These are phyloP conservation scores for Abelmoschus esculentus DNA, from an alignment of 345 rosid genomes.

Conservation along the genomic window DNA sequence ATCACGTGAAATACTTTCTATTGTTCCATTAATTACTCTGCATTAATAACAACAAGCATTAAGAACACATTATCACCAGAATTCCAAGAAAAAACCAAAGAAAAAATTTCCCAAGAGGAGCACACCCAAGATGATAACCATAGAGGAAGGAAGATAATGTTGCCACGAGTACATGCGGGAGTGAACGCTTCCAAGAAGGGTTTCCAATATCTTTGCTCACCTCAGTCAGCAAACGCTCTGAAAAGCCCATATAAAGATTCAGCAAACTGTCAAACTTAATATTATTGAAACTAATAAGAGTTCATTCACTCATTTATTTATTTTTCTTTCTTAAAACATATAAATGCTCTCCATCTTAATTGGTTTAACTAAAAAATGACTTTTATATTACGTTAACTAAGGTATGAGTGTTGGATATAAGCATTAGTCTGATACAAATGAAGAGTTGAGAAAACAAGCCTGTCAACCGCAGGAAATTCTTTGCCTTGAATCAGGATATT, in stretches of 20 bases:
- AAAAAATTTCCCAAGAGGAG: not conserved
- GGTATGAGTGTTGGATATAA: not conserved
- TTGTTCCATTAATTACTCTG: constrained; percentile 92
- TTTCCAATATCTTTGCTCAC: constrained; percentile 49
- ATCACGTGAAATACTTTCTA: constrained; percentile 82
- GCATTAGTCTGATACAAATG: not conserved
- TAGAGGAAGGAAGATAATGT: constrained; percentile 62
- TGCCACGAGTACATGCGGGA: constrained; percentile 77
- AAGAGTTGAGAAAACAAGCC: no score
- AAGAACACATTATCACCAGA: constrained; percentile 1
- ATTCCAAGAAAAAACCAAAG: not conserved
- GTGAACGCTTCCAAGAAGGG: constrained; percentile 78
- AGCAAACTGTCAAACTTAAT: constrained; percentile 7
- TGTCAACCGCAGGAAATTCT: no score
- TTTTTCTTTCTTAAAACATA: not conserved
- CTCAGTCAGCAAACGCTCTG: constrained; percentile 47
- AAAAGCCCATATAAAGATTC: constrained; percentile 20
- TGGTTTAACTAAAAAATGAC: not conserved
- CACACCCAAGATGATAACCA: constrained; percentile 91
- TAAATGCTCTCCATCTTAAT: not conserved
- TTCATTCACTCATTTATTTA: not conserved
- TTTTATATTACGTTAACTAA: not conserved
- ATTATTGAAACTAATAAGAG: not conserved
- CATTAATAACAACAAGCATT: constrained; percentile 13
- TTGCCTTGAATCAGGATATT: no score